Conservation (phyloP, 2,329 filamentous ascomycete species). For the Paecilomyces fulvus region DNA sequence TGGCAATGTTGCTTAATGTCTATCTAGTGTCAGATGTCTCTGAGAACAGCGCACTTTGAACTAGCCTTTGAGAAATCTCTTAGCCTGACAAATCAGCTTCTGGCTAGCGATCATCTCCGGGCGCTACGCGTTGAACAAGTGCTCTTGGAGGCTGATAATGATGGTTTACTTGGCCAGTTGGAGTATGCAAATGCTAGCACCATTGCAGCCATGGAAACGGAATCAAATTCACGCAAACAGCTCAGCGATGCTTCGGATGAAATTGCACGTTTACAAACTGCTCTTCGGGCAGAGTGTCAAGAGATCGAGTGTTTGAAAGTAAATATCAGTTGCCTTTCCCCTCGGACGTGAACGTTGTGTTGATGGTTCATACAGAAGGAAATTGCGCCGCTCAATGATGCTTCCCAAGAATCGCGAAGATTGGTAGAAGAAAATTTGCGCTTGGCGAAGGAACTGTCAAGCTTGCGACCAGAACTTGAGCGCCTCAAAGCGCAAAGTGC, state of each 20-base stretch:
- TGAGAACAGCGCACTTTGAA: constrained; percentile 53
- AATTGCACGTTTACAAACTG: constrained; percentile 18
- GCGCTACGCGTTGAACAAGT: constrained; percentile 60
- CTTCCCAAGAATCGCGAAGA: constrained; percentile 62
- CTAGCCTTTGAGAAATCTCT: constrained; percentile 58
- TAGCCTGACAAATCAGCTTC: constrained; percentile 58
- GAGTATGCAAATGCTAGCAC: constrained; percentile 49
- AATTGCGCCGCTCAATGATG: constrained; percentile 57
- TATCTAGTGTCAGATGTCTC: constrained; percentile 33
- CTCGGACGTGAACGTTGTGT: not conserved
- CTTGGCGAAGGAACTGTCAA: constrained; percentile 51
- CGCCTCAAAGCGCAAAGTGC: constrained; percentile 51
- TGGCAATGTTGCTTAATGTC: not conserved
- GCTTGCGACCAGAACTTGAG: constrained; percentile 53
- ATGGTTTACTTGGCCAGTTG: constrained; percentile 57
- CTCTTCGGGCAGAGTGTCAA: constrained; percentile 40
- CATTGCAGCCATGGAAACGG: constrained; percentile 40
- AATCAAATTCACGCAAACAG: constrained; percentile 35
- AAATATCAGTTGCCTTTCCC: constrained; percentile 7
- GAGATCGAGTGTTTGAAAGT: constrained; percentile 52
- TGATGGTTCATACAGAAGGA: constrained; percentile 49
- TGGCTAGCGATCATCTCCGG: constrained; percentile 67
- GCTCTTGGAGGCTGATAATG: constrained; percentile 66
- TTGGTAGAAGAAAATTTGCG: constrained; percentile 58
- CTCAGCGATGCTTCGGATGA: constrained; percentile 44